Evolutionary conservation across 495 filamentous ascomycete species (phyloP), one percentile per base, ranked within the genome.

Genomic region (Penicillium cosmopolitanum): DNA sequence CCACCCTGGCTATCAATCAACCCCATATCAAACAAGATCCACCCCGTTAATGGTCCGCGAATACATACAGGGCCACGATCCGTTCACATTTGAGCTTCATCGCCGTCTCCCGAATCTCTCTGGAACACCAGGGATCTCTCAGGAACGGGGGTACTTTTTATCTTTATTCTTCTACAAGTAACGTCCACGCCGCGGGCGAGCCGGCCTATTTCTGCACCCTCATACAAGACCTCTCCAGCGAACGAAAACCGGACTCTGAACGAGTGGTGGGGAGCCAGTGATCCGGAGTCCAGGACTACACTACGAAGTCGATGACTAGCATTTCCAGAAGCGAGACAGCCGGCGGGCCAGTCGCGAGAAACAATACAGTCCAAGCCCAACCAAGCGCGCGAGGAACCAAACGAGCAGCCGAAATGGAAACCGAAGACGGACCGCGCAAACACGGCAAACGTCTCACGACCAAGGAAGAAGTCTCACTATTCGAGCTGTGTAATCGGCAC

Each of bases 361-460:
- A n/a, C 13, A 25, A 23, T 31, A 23, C 31, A 51, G 11, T 50
- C 5, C 34, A 42, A 8, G 31, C 43, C 57, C 34, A 42, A 8
- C 28, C 43, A 57, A 18, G 21, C 16, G 18, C 6, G 5, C 62
- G 59, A 31, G 59, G 60, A 18, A 65, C 56, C 13, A 70, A 64
- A 31, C 67, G 57, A 12, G 35, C 19, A 44, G 42, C 18, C 63
- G 60, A 28, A 53, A 60, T 8, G 10, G 15, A 48, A 5, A 60
- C 58, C n/a, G 62, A 54, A 1, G 64, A 73, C 35, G 63, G 33
- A 9, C 56, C 59, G 13, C 72, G 74, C 13, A 74, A 77, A 66
- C 73, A 77, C 38, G 73, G 76, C 51, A 77, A 76, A 31, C 73
- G 77, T 13, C 64, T 80, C 16, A 80, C 76, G 25, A 77, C 76